Conservation (phyloP, 2,329 filamentous ascomycete genomes). For the Xylaria arbuscula region DNA sequence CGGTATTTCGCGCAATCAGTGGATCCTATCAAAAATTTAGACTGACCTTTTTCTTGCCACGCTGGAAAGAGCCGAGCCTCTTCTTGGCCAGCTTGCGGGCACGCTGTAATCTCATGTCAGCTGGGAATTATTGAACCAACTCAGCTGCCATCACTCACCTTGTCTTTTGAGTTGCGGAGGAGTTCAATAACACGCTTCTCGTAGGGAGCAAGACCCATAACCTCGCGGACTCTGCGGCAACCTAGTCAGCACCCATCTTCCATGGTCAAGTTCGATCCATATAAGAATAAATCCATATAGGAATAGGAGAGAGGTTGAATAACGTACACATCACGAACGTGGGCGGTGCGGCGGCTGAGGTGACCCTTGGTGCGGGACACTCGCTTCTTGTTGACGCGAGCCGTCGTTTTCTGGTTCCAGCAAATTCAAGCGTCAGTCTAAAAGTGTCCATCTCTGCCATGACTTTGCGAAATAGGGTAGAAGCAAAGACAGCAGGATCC, state of each 20-base stretch:
- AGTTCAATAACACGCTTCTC: conserved; percentile 99
- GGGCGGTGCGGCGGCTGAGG: conserved; percentile 95
- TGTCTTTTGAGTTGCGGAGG: conserved; percentile 99
- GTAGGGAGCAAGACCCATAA: conserved; percentile 92
- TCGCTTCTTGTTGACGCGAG: conserved; percentile 80
- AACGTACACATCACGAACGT: conserved; percentile 83
- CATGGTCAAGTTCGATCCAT: not conserved
- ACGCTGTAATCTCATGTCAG: conserved; percentile 58
- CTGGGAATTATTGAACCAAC: not conserved
- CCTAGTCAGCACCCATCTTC: conserved; percentile 11
- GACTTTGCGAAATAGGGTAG: conserved; percentile 47
- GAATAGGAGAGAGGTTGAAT: not conserved
- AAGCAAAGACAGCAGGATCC: conserved; percentile 68
- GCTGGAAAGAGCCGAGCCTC: conserved; percentile 98
- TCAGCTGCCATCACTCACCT: conserved; percentile 57
- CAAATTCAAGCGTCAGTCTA: conserved; percentile 59
- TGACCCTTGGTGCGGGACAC: conserved; percentile 92
- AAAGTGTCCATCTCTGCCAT: conserved; percentile 64
- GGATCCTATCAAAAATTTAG: not conserved
- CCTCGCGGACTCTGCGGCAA: conserved; percentile 80
- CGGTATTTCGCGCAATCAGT: too few relatives aligned
- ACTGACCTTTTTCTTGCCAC: conserved; percentile 96
- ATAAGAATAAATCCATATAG: not conserved
- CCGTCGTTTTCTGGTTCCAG: conserved; percentile 78
- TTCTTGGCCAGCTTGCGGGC: conserved; percentile 99